These are phyloP conservation scores for Ogataea paradorogensis DNA, from an alignment of 805 yeast species.

Conservation along the genomic window DNA sequence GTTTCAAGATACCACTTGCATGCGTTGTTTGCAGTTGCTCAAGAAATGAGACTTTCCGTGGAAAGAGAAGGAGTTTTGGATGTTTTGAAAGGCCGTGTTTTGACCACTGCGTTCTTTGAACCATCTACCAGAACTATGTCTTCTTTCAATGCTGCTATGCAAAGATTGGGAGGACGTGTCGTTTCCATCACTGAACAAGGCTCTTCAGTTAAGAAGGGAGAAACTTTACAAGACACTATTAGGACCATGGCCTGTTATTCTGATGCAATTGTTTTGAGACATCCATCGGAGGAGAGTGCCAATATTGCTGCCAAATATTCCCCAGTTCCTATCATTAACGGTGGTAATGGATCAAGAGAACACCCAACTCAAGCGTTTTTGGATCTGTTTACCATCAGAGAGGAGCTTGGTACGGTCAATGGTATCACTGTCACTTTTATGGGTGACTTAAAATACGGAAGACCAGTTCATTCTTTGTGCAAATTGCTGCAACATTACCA, in stretches of 20 bases:
- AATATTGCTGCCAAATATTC: slow-evolving; percentile 94
- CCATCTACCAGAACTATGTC: slow-evolving; percentile 97
- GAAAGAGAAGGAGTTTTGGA: slow-evolving; percentile 95
- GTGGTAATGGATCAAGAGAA: slow-evolving; percentile 97
- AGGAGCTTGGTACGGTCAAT: slow-evolving; percentile 96
- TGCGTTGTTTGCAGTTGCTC: slow-evolving; percentile 92
- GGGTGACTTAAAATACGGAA: slow-evolving; percentile 98
- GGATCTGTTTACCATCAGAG: slow-evolving; percentile 97
- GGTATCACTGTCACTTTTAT: slow-evolving; percentile 97
- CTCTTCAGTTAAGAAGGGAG: slow-evolving; percentile 98
- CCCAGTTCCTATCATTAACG: slow-evolving; percentile 95
- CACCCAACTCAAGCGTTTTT: slow-evolving; percentile 99
- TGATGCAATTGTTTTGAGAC: slow-evolving; percentile 96
- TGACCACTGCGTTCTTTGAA: slow-evolving; percentile 95
- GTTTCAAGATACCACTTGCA: slow-evolving; percentile 87
- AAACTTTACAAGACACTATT: slow-evolving; percentile 93
- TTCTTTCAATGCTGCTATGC: slow-evolving; percentile 99
- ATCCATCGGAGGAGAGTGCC: slow-evolving; percentile 89
- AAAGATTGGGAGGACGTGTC: slow-evolving; percentile 97
- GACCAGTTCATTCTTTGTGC: slow-evolving; percentile 97
- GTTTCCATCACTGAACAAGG: slow-evolving; percentile 79
- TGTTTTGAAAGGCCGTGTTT: slow-evolving; percentile 81
- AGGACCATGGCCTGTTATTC: slow-evolving; percentile 93
- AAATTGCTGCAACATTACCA: slow-evolving; percentile 87
- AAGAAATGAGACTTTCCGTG: slow-evolving; percentile 94